Evolutionary conservation across 331 rosid genomes (phyloP), one percentile per base, ranked within the genome.

Genomic region (Saraca asoca): DNA sequence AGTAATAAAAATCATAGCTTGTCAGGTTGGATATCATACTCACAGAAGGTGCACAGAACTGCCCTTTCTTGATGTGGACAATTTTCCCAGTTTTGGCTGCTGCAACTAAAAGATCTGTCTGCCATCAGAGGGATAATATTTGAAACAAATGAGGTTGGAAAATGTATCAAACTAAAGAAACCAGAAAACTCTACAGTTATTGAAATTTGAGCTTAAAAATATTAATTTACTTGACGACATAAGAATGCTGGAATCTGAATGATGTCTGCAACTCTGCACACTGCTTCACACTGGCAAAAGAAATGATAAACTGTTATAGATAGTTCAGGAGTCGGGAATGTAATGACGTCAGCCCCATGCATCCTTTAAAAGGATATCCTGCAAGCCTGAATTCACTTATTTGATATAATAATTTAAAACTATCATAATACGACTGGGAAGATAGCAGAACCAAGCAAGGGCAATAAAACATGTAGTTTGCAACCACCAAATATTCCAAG

Each of bases 161-260:
- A 15, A 24, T 41, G 61, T 60, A 51, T 29, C 56, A 39, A 48
- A 54, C 53, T 49, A 4, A 33, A 41, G 12, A 64, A 59, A 53
- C 16, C 9, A 9, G 11, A 29, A 31, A 57, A 10, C 6, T 13
- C 44, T 39, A 38, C 29, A 68, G 46, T 39, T 46, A 69, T 10
- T 65, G 52, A 62, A 60, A 51, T 19, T 59, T 59, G 37, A 33
- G 66, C 9, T 19, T 62, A 77, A 33, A 64, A 31, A 50, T 29
- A 12, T 33, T 52, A 46, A 59, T 60, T 46, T 69, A 93, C 95
- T 85, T 93, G 98, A 20, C 96, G 98, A 66, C 96, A 93, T 58
- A 87, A 73, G 83, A 93, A 93, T 66, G 98, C 97, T 72, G 98
- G 98, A 82, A 90, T 93, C 85, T 93, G 98, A 82, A 93, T 90